Evolutionary conservation across 169 alveolate species (phyloP).

Genomic region (Ichthyophthirius multifiliis): DNA sequence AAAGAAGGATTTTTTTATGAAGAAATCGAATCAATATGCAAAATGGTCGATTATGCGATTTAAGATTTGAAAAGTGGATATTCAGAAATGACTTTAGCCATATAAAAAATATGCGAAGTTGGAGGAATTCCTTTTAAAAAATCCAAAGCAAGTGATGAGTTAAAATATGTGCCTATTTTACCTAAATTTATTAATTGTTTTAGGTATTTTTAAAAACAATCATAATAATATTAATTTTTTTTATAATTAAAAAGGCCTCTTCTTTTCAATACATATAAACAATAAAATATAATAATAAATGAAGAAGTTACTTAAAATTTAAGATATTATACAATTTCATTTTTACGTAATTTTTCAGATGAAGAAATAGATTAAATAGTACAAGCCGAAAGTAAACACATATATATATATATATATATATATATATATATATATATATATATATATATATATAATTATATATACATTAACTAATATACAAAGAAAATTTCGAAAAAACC

Average conservation of each 20-base stretch:
- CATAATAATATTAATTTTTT: background rate
- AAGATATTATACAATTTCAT: slow-evolving; percentile 39
- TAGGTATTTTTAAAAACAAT: slow-evolving; percentile 37
- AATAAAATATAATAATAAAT: slow-evolving; percentile 18
- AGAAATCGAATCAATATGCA: slow-evolving; percentile 27
- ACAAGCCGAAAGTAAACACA: slow-evolving; percentile 50
- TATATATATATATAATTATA: no score
- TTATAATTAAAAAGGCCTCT: slow-evolving; percentile 37
- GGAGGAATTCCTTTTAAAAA: slow-evolving; percentile 62
- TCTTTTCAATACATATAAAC: slow-evolving; percentile 41
- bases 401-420: background rate
- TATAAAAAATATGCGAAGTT: slow-evolving; percentile 36
- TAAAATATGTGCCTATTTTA: slow-evolving; percentile 65
- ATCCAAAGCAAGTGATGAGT: slow-evolving; percentile 71
- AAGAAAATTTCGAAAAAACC: slow-evolving; percentile 24
- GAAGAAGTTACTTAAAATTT: slow-evolving; percentile 30
- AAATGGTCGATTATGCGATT: slow-evolving; percentile 19
- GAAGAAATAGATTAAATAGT: slow-evolving; percentile 58
- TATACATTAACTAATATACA: background rate
- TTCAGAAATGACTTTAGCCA: slow-evolving; percentile 35
- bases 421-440: no score
- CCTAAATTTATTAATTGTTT: slow-evolving; percentile 65
- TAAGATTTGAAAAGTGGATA: slow-evolving; percentile 9
- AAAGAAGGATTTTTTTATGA: slow-evolving; percentile 30
- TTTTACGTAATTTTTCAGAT: slow-evolving; percentile 51